phyloP scores from a whole-genome alignment of 75 land plant genomes.

The Sequoiadendron giganteum region DNA sequence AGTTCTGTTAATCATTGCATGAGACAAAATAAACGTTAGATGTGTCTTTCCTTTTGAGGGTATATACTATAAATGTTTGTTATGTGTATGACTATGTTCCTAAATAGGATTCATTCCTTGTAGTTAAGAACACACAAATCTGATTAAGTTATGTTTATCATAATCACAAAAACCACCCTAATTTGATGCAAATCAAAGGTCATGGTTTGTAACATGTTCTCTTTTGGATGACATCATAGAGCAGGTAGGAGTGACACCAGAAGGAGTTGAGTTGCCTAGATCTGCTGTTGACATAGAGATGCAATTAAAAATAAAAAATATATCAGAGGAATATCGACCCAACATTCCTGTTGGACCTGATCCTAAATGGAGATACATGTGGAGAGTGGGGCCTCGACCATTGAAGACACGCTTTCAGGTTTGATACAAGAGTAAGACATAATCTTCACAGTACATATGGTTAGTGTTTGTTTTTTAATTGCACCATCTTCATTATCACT shows the following conservation, averaged over 20 bases:
- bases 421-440: background rate
- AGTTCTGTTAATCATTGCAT: background rate
- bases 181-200: background rate
- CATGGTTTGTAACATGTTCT: slow-evolving; percentile 10
- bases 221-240: background rate
- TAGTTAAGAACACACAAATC: background rate
- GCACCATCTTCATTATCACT: background rate
- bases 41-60: background rate
- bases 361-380: slow-evolving; percentile 99
- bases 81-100: background rate
- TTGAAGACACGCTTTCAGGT: slow-evolving; percentile 82
- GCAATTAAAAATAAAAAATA: slow-evolving; percentile 42
- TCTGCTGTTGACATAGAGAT: slow-evolving; percentile 82
- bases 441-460: background rate
- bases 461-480: background rate
- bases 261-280: slow-evolving; percentile 91
- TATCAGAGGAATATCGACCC: slow-evolving; percentile 70
- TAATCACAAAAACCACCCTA: background rate
- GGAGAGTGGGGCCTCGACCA: slow-evolving; percentile 97
- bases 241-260: slow-evolving; percentile 98
- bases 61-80: background rate
- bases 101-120: background rate
- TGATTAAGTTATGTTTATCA: background rate
- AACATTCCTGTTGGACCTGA: slow-evolving; percentile 77
- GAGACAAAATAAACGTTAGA: background rate